These are phyloP conservation scores for Coix lacrymajobi DNA, from an alignment of 176 grass and related monocot species.

Conservation along the genomic window DNA sequence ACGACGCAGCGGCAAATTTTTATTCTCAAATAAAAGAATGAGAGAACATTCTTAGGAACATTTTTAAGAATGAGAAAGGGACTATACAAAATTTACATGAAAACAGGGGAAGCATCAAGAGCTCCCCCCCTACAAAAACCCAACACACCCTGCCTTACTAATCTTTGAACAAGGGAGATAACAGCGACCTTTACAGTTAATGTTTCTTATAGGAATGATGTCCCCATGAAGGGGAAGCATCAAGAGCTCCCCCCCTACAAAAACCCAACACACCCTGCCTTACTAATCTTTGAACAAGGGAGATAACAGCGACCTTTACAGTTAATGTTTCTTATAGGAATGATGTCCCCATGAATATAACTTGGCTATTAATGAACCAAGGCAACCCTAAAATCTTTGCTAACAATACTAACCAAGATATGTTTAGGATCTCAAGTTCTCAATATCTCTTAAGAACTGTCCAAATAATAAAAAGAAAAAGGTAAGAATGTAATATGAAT, in stretches of 20 bases:
- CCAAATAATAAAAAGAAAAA: neutral
- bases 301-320: neutral
- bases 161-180: neutral
- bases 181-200: neutral
- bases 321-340: slow-evolving; percentile 11
- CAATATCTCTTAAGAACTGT: neutral
- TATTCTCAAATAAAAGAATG: neutral
- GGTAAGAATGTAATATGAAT: slow-evolving; percentile 16
- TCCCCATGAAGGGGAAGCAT: neutral
- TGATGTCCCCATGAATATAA: slow-evolving; percentile 2
- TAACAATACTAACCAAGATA: slow-evolving; percentile 12
- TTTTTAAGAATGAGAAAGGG: neutral
- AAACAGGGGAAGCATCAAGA: neutral
- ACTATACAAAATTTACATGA: neutral
- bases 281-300: neutral
- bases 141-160: neutral
- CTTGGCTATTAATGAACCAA: neutral
- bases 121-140: neutral
- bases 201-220: slow-evolving; percentile 16
- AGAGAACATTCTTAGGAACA: neutral
- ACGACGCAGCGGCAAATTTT: too few species aligned
- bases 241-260: neutral
- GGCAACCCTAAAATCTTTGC: neutral
- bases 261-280: neutral
- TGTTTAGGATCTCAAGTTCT: slow-evolving; percentile 14